Percentiles rank a stretch among this genome's conserved stretches.
Evolutionary conservation across 768 basidiomycete genomes (phyloP).

Genomic region (Galerina marginata): DNA sequence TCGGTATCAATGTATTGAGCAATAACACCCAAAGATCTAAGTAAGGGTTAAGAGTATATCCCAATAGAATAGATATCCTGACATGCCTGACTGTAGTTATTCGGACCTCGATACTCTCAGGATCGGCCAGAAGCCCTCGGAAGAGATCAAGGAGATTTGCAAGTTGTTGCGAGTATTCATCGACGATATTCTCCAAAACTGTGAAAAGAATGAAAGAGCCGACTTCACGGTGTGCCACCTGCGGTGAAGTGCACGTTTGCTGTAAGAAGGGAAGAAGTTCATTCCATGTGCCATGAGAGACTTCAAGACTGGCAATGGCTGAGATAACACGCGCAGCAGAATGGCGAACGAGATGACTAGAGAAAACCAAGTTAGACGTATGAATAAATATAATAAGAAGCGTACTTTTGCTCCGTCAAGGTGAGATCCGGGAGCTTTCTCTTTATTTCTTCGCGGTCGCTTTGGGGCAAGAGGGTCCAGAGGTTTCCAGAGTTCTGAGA

Average conservation of each 20-base stretch:
- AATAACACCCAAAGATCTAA: slow-evolving; percentile 85
- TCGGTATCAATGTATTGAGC: slow-evolving; percentile 91
- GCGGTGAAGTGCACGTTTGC: slow-evolving; percentile 70
- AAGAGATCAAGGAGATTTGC: slow-evolving; percentile 83
- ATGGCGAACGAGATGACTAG: slow-evolving; percentile 88
- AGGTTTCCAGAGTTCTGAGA: slow-evolving; percentile 77
- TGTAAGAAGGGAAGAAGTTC: slow-evolving; percentile 88
- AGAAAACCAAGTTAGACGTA: slow-evolving; percentile 19
- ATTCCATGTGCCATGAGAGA: slow-evolving; percentile 81
- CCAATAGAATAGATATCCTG: background rate
- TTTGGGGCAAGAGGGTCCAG: slow-evolving; percentile 75
- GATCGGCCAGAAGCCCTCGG: slow-evolving; percentile 71
- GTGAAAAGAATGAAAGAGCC: slow-evolving; percentile 90
- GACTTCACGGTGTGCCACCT: slow-evolving; percentile 85
- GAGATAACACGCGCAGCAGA: slow-evolving; percentile 92
- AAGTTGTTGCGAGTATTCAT: slow-evolving; percentile 82
- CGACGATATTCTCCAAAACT: slow-evolving; percentile 89
- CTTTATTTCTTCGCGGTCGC: slow-evolving; percentile 85
- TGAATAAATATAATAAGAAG: slow-evolving; percentile 14
- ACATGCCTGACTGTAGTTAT: slow-evolving; percentile 84
- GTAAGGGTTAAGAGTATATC: slow-evolving; percentile 10
- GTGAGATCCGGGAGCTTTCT: slow-evolving; percentile 78
- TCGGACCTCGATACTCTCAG: slow-evolving; percentile 88
- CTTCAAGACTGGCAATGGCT: slow-evolving; percentile 89
- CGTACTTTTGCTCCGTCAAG: slow-evolving; percentile 79